Evolutionary conservation across 345 rosid genomes (phyloP).

Genomic region (Gossypium australe): DNA sequence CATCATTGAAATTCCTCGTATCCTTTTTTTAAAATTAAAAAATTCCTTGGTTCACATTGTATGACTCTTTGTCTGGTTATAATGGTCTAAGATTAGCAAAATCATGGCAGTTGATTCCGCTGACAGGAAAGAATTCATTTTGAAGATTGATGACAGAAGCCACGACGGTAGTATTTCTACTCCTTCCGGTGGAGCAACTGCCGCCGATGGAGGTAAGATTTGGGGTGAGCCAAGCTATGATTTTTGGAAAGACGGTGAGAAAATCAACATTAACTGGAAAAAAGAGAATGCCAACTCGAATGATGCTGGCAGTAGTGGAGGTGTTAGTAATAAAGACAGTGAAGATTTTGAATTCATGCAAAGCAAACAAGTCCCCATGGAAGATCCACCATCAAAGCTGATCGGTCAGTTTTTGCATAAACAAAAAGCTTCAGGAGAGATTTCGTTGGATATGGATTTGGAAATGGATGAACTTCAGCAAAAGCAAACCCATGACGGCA

Average conservation of each 20-base stretch:
- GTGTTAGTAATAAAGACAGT: neutral
- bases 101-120: constrained; percentile 37
- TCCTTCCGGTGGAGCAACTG: constrained; percentile 12
- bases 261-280: constrained; percentile 14
- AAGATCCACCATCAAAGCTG: constrained; percentile 67
- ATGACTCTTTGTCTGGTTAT: neutral
- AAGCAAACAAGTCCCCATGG: constrained; percentile 9
- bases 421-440: constrained; percentile 66
- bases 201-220: constrained; percentile 24
- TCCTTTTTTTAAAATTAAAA: neutral
- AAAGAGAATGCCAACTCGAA: neutral
- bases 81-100: neutral
- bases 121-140: constrained; percentile 33
- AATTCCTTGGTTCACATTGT: neutral
- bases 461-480: constrained; percentile 63
- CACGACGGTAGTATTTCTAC: constrained; percentile 14
- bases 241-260: constrained; percentile 30
- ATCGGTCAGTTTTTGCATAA: constrained; percentile 64
- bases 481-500: neutral
- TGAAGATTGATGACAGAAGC: constrained; percentile 30
- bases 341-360: constrained; percentile 35
- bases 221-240: constrained; percentile 63
- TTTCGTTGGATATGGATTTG: constrained; percentile 61
- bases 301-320: constrained; percentile 11
- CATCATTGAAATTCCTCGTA: neutral